phyloP scores from a whole-genome alignment of 208 protist genomes.

The Trypanosoma melophagium region DNA sequence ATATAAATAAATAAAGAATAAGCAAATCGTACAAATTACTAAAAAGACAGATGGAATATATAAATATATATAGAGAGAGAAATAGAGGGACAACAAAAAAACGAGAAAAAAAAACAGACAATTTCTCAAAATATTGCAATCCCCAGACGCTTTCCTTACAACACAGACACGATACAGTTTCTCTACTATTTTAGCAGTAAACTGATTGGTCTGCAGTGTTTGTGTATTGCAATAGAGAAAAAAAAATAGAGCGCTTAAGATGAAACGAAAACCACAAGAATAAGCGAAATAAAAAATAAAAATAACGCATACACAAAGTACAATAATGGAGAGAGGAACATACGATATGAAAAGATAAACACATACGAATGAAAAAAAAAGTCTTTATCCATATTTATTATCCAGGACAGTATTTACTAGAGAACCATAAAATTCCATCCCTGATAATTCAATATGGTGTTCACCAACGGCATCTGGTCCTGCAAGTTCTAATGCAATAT shows the following conservation, averaged over 20 bases:
- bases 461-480: conserved; percentile 22
- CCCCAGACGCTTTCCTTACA: background rate
- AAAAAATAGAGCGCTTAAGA: no score
- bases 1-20: background rate
- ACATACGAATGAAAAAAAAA: conserved; percentile 5
- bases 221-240: no score
- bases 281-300: no score
- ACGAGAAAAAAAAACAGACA: background rate
- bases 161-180: background rate
- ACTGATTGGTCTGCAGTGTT: no score
- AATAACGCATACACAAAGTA: no score
- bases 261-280: no score
- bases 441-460: conserved; percentile 24
- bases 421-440: conserved; percentile 24
- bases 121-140: background rate
- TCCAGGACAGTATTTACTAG: conserved; percentile 6
- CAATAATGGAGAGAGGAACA: no score
- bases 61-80: background rate
- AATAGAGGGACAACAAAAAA: background rate
- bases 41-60: background rate
- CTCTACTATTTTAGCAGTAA: no score
- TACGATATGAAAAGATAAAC: no score
- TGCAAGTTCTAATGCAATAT: conserved; percentile 16
- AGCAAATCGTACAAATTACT: background rate
- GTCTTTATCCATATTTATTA: background rate